Base-by-base conservation (phyloP, 352 stramenopile genomes). In the Phytophthora fragariae region DNA sequence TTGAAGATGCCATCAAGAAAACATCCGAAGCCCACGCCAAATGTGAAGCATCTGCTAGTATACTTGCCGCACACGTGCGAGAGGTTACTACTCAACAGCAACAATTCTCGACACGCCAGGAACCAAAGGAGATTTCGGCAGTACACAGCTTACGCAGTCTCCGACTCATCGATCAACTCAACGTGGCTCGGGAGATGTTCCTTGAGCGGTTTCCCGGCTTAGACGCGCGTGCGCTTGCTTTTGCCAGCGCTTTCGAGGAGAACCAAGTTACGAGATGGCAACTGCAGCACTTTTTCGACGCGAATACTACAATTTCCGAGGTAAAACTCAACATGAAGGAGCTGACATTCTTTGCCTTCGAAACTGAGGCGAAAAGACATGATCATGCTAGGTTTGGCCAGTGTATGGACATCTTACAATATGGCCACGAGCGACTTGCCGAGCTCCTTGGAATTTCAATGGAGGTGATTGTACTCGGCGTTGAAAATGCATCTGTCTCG, bases 181-280 rank as follows among this genome's bases (percentile, higher is more conserved):
- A 77, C 37, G 70, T 88, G 6, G 77, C 84, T 19, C 80, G 82
- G 3, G 76, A 84, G n/a, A 63, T 91, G 17, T 94, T 92, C 71
- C 69, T 96, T 0, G 70, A 79, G 49, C 77, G 75, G 24, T 96
- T 96, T 67, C 86, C 89, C 46, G 81, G 83, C 0, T 67, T 92
- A 14, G 85, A 93, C 46, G 77, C 82, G 3, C 86, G 88, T 27
- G 87, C 89, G 1, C 61, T 87, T 46, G 63, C 77, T 15, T 94
- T 96, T 64, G 80, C 85, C 0, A 68, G 66, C 2, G 69, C 83
- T 24, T 33, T 96, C 0, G 77, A 81, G 2, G 76, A 83, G 27
- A 74, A 73, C 1, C 62, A 72, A 55, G 77, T 94, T 55, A 90
- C 84, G 11, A 80, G 55, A 29, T 92, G 83, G 75, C 87, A 94